phyloP scores from a whole-genome alignment of 805 yeast genomes.

The Ascoidea rubescens region DNA sequence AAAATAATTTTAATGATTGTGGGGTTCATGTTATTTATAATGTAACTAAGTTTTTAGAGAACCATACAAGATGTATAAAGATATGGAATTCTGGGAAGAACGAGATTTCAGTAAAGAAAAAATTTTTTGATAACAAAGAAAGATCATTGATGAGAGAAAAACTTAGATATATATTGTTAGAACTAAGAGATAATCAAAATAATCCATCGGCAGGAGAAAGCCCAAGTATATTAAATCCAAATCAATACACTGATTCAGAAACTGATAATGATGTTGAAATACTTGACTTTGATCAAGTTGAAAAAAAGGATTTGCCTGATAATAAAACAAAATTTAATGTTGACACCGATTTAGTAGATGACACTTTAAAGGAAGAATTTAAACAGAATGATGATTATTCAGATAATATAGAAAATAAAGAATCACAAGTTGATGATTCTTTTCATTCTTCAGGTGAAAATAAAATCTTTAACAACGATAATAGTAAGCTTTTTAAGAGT shows the following conservation, averaged over 20 bases:
- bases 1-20: conserved; percentile 84
- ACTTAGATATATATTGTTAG: conserved; percentile 8
- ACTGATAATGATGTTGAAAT: conserved; percentile 13
- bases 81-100: conserved; percentile 27
- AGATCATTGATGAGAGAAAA: conserved; percentile 15
- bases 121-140: conserved; percentile 15
- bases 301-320: not conserved
- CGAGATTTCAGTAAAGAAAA: conserved; percentile 5
- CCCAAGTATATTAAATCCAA: conserved; percentile 8
- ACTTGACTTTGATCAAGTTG: conserved; percentile 5
- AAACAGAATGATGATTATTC: conserved; percentile 5
- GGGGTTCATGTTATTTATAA: conserved; percentile 85
- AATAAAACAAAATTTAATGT: not conserved
- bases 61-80: conserved; percentile 31
- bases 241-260: conserved; percentile 5
- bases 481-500: no score
- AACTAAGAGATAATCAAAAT: conserved; percentile 11
- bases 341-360: not conserved
- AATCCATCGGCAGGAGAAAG: conserved; percentile 7
- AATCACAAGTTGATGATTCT: not conserved
- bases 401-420: conserved; percentile 2
- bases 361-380: not conserved
- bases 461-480: no score
- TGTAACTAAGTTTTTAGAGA: conserved; percentile 39
- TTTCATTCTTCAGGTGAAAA: no score